These are phyloP conservation scores for Gossypium arboreum DNA, from an alignment of 345 rosid species.

Conservation along the genomic window DNA sequence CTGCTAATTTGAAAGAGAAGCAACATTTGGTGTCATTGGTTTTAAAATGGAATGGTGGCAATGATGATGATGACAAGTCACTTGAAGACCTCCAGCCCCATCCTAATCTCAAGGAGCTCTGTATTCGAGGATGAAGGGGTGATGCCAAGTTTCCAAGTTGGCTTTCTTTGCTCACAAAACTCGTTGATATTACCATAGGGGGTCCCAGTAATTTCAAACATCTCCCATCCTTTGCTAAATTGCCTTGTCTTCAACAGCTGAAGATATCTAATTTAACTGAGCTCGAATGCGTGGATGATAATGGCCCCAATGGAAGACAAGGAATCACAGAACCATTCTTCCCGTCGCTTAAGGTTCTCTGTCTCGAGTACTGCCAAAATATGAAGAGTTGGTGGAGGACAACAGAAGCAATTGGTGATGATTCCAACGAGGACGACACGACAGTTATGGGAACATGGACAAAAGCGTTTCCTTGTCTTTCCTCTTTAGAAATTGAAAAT, in stretches of 20 bases:
- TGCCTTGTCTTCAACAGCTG: background rate
- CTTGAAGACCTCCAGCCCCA: background rate
- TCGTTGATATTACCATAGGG: accelerated
- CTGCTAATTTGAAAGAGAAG: background rate
- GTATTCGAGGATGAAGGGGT: accelerated
- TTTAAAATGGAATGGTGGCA: background rate
- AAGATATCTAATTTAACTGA: accelerated
- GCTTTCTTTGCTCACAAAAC: background rate
- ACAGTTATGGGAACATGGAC: background rate
- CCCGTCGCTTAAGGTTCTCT: background rate
- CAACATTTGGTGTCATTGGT: background rate
- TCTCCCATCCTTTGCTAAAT: background rate
- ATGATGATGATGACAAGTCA: background rate
- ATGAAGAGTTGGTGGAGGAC: background rate
- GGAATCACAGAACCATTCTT: background rate
- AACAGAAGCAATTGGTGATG: background rate
- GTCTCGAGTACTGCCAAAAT: accelerated
- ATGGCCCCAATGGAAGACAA: background rate
- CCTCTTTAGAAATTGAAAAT: accelerated
- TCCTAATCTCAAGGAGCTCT: background rate
- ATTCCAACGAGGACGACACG: background rate
- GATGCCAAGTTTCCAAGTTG: background rate
- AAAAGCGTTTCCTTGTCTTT: background rate
- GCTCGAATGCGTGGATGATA: background rate
- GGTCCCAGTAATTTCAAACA: background rate